phyloP scores from a whole-genome alignment of 306 rosid species.

The Psophocarpus tetragonolobus region DNA sequence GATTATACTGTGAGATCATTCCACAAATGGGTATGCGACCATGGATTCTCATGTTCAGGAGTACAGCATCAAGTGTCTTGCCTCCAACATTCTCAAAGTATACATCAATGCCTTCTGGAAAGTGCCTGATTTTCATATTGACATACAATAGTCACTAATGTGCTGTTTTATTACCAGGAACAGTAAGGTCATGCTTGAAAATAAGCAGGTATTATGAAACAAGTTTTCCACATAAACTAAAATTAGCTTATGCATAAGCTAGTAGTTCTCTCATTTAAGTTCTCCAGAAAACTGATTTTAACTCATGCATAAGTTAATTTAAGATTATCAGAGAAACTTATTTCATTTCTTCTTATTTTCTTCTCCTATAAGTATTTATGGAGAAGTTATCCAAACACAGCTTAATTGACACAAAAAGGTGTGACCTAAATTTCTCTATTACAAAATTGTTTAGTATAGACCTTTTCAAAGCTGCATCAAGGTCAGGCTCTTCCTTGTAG shows the following conservation, averaged over 20 bases:
- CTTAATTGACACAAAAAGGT: background rate
- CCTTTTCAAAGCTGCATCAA: slow-evolving; percentile 44
- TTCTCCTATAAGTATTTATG: too few relatives aligned
- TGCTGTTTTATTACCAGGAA: background rate
- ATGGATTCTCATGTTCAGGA: slow-evolving; percentile 34
- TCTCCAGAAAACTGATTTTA: too few relatives aligned
- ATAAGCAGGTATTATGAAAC: too few relatives aligned
- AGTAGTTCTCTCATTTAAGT: too few relatives aligned
- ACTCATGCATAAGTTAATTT: too few relatives aligned
- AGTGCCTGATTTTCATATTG: slow-evolving; percentile 30
- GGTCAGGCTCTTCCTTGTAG: slow-evolving; percentile 46
- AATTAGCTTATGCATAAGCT: too few relatives aligned
- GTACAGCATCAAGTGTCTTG: slow-evolving; percentile 38
- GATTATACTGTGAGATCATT: slow-evolving; percentile 43
- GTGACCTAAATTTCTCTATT: background rate
- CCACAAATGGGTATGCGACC: slow-evolving; percentile 38
- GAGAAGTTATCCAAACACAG: too few relatives aligned
- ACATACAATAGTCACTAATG: background rate
- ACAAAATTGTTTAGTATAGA: background rate
- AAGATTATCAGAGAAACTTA: too few relatives aligned
- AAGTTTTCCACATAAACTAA: too few relatives aligned
- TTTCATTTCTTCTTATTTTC: too few relatives aligned
- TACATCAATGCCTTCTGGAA: slow-evolving; percentile 47
- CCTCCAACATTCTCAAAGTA: slow-evolving; percentile 48
- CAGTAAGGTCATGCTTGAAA: too few relatives aligned